Evolutionary conservation across 768 basidiomycete genomes (phyloP), one percentile per base, ranked within the genome.

Genomic region (Paxillus rubicundulus): DNA sequence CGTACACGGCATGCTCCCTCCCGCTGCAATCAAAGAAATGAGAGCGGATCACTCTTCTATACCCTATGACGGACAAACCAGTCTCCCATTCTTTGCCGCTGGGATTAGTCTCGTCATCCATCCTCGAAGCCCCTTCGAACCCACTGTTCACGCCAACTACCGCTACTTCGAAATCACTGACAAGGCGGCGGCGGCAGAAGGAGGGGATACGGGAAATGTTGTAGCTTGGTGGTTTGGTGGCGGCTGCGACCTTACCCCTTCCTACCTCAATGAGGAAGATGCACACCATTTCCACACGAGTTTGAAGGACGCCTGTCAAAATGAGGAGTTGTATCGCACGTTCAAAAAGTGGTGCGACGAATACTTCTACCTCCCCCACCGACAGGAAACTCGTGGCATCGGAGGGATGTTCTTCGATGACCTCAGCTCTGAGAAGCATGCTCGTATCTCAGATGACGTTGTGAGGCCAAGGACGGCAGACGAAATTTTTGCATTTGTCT

Each of bases 141-240:
- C 97, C 9, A 98, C 96, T 18, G 86, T 92, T 6, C 96, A 99
- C 68, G 84, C 90, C 53, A 99, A 99, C 69, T 97, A 95, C 63
- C 90, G 97, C 49, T 98, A 98, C 71, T 99, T 99, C 65, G 96
- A 98, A 70, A 83, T 97, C 57, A 86, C 85, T 2, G 82, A 87
- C 57, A 24, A 24, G 4, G 72, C 74, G 39, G 61, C 60, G 1
- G 56, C 58, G 4, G 56, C 58, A 3, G 65, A 63, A 20, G 69
- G 70, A 34, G 71, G 71, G 3, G 65, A 67, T 48, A 64, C 72
- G 21, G 77, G 80, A 8, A 78, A 81, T 58, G 71, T 90, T 17
- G 72, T 94, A 38, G 86, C 93, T 24, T 98, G 95, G 94, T 99
- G 96, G 97, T 99, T 98, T 65, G 96, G 97, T 17, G 97, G 97